These are phyloP conservation scores for Actinidia arguta DNA, from an alignment of 179 eudicot genomes.

Conservation along the genomic window DNA sequence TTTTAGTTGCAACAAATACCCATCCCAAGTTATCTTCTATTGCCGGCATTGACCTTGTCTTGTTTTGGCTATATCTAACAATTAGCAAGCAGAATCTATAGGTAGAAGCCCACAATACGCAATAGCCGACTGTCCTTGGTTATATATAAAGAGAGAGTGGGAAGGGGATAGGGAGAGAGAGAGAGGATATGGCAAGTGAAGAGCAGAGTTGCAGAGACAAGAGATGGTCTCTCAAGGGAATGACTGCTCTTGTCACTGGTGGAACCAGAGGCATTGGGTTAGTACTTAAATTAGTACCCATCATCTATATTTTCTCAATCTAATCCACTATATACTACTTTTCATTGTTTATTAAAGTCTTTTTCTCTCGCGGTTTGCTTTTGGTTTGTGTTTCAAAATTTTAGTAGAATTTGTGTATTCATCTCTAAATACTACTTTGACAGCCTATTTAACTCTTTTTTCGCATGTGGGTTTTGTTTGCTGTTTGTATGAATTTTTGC, in stretches of 20 bases:
- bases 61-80: no score
- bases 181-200: constrained; percentile 18
- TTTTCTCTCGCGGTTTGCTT: neutral
- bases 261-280: constrained; percentile 48
- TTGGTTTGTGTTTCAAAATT: neutral
- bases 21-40: no score
- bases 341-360: no score
- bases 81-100: no score
- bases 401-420: no score
- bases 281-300: neutral
- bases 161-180: neutral
- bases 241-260: constrained; percentile 48
- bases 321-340: no score
- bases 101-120: no score
- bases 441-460: no score
- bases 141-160: neutral
- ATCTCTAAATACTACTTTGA: no score
- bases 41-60: no score
- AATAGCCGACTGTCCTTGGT: neutral
- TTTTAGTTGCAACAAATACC: no score
- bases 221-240: constrained; percentile 42
- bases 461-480: neutral
- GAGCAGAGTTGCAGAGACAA: constrained; percentile 9
- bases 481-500: no score
- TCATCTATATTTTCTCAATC: neutral